Evolutionary conservation across 805 yeast genomes (phyloP).

Genomic region (Babjeviella inositovora): DNA sequence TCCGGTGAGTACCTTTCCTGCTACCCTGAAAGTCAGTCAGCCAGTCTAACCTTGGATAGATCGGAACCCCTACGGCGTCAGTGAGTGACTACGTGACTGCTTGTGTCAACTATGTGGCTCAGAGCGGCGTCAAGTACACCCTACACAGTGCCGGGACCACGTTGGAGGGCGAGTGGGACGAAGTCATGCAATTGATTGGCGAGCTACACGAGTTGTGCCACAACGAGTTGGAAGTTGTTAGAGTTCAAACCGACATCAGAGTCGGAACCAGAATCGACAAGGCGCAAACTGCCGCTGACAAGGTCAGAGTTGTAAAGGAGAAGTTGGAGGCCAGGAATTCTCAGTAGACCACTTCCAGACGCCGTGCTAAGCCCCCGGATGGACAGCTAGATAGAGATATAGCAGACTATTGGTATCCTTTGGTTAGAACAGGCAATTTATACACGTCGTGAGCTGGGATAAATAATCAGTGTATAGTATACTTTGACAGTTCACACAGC

Average conservation of each 20-base stretch:
- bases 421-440: too few relatives aligned
- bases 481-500: too few relatives aligned
- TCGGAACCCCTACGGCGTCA: conserved; percentile 67
- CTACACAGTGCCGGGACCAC: conserved; percentile 91
- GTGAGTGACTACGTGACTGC: conserved; percentile 70
- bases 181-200: conserved; percentile 69
- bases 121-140: conserved; percentile 46
- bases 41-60: conserved; percentile 13
- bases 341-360: too few relatives aligned
- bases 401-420: too few relatives aligned
- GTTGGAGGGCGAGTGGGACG: conserved; percentile 79
- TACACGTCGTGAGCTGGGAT: too few relatives aligned
- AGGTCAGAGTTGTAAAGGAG: conserved; percentile 45
- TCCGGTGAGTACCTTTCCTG: conserved; percentile 35
- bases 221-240: conserved; percentile 41
- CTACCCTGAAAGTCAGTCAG: neutral
- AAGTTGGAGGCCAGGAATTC: conserved; percentile 18
- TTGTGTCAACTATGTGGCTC: conserved; percentile 47
- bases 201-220: conserved; percentile 62
- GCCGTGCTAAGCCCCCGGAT: too few relatives aligned
- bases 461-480: too few relatives aligned
- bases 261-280: conserved; percentile 78
- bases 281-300: conserved; percentile 55
- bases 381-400: too few relatives aligned
- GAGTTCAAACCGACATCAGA: conserved; percentile 78